Percentiles rank a stretch among this genome's conserved stretches.
Evolutionary conservation across 495 filamentous ascomycete genomes (phyloP).

Genomic region (Stereocaulon alpinum): DNA sequence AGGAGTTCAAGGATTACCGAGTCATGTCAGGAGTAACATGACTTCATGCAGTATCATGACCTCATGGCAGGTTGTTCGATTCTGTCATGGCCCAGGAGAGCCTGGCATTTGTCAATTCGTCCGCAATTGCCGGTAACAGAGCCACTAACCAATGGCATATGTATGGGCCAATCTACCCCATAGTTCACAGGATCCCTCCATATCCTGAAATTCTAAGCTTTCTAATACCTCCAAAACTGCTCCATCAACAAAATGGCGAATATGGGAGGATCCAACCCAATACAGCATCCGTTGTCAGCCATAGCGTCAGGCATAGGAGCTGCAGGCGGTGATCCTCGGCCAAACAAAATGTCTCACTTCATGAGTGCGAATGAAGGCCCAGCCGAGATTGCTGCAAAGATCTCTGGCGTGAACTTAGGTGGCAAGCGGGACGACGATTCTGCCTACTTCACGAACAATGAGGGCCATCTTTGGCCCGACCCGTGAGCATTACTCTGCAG

Average conservation of each 20-base stretch:
- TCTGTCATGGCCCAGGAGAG: too few relatives aligned
- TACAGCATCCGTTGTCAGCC: slow-evolving; percentile 27
- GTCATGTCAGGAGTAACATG: too few relatives aligned
- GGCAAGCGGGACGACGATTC: slow-evolving; percentile 42
- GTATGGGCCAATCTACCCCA: too few relatives aligned
- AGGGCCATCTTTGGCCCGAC: slow-evolving; percentile 48
- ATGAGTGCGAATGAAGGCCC: slow-evolving; percentile 45
- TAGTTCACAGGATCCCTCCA: too few relatives aligned
- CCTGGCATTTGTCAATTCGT: too few relatives aligned
- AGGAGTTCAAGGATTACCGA: too few relatives aligned
- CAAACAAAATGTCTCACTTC: slow-evolving; percentile 26
- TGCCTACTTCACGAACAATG: slow-evolving; percentile 50
- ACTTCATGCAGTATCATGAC: too few relatives aligned
- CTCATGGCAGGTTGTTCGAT: too few relatives aligned
- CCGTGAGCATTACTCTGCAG: slow-evolving; percentile 9
- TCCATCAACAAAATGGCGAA: not conserved
- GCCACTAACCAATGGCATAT: too few relatives aligned
- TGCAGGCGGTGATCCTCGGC: slow-evolving; percentile 26
- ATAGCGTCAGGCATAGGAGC: slow-evolving; percentile 25
- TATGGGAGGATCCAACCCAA: not conserved
- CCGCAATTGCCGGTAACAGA: too few relatives aligned
- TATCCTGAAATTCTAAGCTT: too few relatives aligned
- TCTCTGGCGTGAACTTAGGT: slow-evolving; percentile 36
- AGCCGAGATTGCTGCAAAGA: slow-evolving; percentile 43
- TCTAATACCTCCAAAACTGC: too few relatives aligned